A percentile compares a stretch with the other conserved stretches of the same genome.
phyloP scores from a whole-genome alignment of 2,329 filamentous ascomycete species.

The Cercospora janseana region DNA sequence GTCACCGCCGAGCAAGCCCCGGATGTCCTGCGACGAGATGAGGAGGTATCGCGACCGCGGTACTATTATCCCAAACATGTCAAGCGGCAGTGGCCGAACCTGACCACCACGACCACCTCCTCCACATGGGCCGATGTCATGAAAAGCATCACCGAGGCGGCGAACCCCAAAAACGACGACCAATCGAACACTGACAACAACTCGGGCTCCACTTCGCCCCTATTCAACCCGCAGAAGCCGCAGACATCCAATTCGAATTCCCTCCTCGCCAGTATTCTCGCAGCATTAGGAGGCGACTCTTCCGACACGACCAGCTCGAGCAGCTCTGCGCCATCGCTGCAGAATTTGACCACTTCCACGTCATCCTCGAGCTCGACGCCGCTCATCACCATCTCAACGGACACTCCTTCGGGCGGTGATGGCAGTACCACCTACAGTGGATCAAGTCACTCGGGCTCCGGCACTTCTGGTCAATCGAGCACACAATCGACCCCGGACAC shows the following conservation, averaged over 20 bases:
- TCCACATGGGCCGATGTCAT: background rate
- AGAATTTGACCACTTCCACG: no score
- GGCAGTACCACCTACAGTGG: no score
- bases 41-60: slow-evolving; percentile 39
- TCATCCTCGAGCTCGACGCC: no score
- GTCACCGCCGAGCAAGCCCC: slow-evolving; percentile 52
- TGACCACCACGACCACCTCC: slow-evolving; percentile 22
- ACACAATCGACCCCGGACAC: no score
- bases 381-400: no score
- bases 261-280: background rate
- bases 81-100: slow-evolving; percentile 43
- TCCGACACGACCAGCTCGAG: background rate
- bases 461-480: no score
- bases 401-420: no score
- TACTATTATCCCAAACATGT: slow-evolving; percentile 51
- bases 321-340: background rate
- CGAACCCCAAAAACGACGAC: slow-evolving; percentile 2
- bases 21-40: slow-evolving; percentile 43
- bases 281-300: background rate
- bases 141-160: slow-evolving; percentile 1
- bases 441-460: no score
- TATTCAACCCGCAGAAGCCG: slow-evolving; percentile 7
- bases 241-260: background rate
- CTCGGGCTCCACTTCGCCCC: background rate
- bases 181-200: background rate